Evolutionary conservation across 1,139 yeast genomes (phyloP).

Genomic region (Nakaseomyces kungkrabaensis): DNA sequence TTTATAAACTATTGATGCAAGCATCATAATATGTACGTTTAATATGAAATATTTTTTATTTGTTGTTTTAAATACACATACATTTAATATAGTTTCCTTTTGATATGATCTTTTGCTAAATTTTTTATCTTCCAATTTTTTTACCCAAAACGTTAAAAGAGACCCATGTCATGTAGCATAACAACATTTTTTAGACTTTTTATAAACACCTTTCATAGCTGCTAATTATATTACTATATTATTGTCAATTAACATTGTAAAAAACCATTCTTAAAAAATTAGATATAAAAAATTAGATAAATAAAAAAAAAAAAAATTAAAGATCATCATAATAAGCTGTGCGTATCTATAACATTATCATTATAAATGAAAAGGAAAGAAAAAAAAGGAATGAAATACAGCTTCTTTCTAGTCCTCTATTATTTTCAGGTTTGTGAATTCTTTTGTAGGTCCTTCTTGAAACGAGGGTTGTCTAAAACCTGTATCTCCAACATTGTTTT

Average conservation of each 20-base stretch:
- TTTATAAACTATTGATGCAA: not conserved
- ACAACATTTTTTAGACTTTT: too few relatives aligned
- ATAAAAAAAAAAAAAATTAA: not conserved
- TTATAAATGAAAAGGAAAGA: not conserved
- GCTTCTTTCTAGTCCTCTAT: conserved; percentile 8
- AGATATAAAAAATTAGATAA: not conserved
- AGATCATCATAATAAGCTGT: not conserved
- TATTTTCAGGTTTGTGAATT: conserved; percentile 12
- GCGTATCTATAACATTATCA: not conserved
- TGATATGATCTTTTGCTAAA: not conserved
- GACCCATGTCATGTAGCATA: too few relatives aligned
- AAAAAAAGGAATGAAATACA: not conserved
- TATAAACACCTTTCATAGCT: not conserved
- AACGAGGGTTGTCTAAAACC: conserved; percentile 8
- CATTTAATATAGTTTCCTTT: not conserved
- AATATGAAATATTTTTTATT: not conserved
- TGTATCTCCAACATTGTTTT: not conserved
- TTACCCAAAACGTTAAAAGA: too few relatives aligned
- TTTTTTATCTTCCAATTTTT: too few relatives aligned
- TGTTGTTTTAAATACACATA: not conserved
- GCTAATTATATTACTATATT: not conserved
- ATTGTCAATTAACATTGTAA: too few relatives aligned
- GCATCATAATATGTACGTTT: not conserved
- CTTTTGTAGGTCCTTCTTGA: conserved; percentile 16
- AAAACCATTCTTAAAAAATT: not conserved